Base-by-base conservation (phyloP, 225 moss, liverwort and hornwort species). In the Climacium dendroides region DNA sequence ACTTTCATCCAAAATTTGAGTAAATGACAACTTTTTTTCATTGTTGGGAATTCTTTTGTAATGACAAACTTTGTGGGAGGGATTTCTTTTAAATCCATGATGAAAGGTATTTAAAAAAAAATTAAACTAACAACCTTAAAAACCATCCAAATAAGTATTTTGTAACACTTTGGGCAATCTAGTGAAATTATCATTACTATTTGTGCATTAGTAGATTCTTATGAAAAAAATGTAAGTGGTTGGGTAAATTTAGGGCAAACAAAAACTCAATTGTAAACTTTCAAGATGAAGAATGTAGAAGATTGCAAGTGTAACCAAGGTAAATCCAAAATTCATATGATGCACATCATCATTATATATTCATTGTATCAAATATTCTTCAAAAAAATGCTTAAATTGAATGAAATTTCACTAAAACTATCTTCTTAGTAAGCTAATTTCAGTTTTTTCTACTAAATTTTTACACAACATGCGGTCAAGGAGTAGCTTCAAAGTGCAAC, bases 31-130 rank as follows among this genome's bases (percentile, higher is more conserved):
- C 2, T 24, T 23, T 54, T 76, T 35, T 15, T 1, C 6, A 24
- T 2, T 6, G 0, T 0, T 24, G 3, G 5, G 1, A 20, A 7
- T 12, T 20, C 34, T 12, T 34, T 20, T 11, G 16, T 7, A 22
- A 8, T 20, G 22, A 17, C 8, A 35, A 52, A 52, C 5, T 5
- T 50, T 0, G 5, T 0, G 0, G 8, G 5, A 76, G 6, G 15
- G 6, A 16, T 77, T 76, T n/a, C 6, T 0, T 54, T 25, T 23
- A 54, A 54, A n/a, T 54, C 9, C 3, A 52, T 53, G 2, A 35
- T 35, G 3, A 25, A 35, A 35, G 35, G 5, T 75, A 20, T 14
- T 19, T 48, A 14, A 4, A 4, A 4, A n/a, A 3, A 48, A 48
- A 17, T 10, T 13, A 32, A 74, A 19, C 43, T 15, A 43, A 3